Evolutionary conservation across 805 yeast species (phyloP), one percentile per base, ranked within the genome.

Genomic region (Jamesozyma lodderae): DNA sequence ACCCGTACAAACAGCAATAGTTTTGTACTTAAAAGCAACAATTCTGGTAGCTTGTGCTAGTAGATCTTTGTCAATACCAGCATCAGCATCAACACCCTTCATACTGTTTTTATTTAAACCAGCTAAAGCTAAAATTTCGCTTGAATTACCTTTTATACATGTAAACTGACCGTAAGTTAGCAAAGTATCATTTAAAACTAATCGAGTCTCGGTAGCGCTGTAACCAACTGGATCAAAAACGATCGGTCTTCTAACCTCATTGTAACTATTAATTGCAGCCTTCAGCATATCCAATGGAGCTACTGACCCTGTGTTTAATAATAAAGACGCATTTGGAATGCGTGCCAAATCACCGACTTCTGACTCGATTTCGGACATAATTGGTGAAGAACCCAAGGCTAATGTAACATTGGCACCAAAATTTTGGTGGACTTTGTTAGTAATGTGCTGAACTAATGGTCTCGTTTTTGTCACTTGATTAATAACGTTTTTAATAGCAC

Each of bases 191-290:
- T 77, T 72, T 14, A 76, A 64, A 3, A 59, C 50, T 28, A 64
- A 62, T 41, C 96, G 68, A 4, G 73, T 69, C 3, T 52, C 40
- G 0, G 95, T 70, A 0, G 96, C 95, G 20, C 95, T 95, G 28
- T 80, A 85, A 1, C 87, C 96, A n/a, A 87, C 95, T 0, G 96
- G 96, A 57, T 87, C 96, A 47, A 81, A 79, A 0, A 87, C 74
- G 23, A 87, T 70, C 3, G 84, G 88, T 32, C 69, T 66, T 2
- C 73, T 72, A 11, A 57, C 48, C 11, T 51, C 53, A 52, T 80
- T 81, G 55, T 87, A 85, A 0, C 70, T 72, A 8, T 54, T 52
- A 15, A 81, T 57, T 0, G 90, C 94, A 2, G 52, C 48, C 17
- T 64, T 46, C 43, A 73, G 72, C 40, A 69, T 62, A 0, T 59